phyloP scores from a whole-genome alignment of 108 stramenopile species.

The Phaeodactylum tricornutum region DNA sequence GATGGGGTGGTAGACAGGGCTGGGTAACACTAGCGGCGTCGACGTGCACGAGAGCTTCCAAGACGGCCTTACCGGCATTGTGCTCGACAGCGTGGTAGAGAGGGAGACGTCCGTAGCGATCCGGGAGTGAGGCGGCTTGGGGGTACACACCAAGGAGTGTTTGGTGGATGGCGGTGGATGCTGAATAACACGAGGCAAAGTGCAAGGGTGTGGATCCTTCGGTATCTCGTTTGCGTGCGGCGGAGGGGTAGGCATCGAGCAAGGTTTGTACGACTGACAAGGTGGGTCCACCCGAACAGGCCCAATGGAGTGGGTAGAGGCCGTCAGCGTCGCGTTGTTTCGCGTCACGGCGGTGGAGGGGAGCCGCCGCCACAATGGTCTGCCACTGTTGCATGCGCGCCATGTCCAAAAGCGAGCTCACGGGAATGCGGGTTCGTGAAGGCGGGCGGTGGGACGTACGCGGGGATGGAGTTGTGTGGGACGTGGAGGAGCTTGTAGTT shows the following conservation, averaged over 20 bases:
- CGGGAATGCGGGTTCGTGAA: not conserved
- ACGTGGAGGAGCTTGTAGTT: not conserved
- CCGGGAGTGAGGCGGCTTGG: slow-evolving; percentile 7
- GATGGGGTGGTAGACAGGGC: slow-evolving; percentile 3
- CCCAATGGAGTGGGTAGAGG: slow-evolving; percentile 16
- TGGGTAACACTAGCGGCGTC: not conserved
- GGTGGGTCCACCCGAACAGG: slow-evolving; percentile 5
- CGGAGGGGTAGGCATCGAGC: slow-evolving; percentile 12
- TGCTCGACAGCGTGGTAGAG: slow-evolving; percentile 14
- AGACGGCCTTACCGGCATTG: not conserved
- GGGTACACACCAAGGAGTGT: slow-evolving; percentile 9
- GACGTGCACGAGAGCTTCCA: slow-evolving; percentile 2
- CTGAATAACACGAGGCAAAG: slow-evolving; percentile 10
- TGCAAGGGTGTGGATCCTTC: slow-evolving; percentile 17
- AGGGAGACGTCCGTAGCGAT: slow-evolving; percentile 11
- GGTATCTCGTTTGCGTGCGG: slow-evolving; percentile 1
- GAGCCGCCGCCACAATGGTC: not conserved
- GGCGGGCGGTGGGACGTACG: not conserved
- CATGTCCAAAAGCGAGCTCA: slow-evolving; percentile 5
- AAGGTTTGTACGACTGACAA: slow-evolving; percentile 10
- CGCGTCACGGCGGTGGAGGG: slow-evolving; percentile 2
- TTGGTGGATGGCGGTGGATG: slow-evolving; percentile 2
- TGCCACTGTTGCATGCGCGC: slow-evolving; percentile 15
- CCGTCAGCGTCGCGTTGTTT: slow-evolving; percentile 11
- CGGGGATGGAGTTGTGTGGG: not conserved